Evolutionary conservation across 2,329 filamentous ascomycete genomes (phyloP).

Genomic region (Exophiala oligosperma): DNA sequence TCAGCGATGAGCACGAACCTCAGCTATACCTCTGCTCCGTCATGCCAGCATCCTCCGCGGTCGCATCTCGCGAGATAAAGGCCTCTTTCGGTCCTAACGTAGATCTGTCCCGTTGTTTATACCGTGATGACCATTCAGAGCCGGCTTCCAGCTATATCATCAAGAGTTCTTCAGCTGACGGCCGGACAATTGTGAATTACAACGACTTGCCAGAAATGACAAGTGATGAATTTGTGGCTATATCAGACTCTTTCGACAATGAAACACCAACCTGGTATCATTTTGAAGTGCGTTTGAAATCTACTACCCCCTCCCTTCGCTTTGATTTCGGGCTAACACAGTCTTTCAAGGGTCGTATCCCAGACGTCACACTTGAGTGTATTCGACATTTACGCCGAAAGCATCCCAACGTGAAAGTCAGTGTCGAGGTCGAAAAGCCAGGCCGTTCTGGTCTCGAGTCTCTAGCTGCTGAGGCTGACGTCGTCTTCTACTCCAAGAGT

Average conservation of each 20-base stretch:
- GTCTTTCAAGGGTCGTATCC: slow-evolving; percentile 58
- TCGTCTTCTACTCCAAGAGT: slow-evolving; percentile 70
- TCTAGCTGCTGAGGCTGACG: slow-evolving; percentile 63
- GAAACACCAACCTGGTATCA: slow-evolving; percentile 61
- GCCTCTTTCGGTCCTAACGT: slow-evolving; percentile 55
- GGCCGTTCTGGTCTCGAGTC: slow-evolving; percentile 58
- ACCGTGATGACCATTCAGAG: slow-evolving; percentile 54
- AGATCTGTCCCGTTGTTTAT: slow-evolving; percentile 59
- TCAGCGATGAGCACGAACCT: not conserved
- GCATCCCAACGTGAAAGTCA: slow-evolving; percentile 54
- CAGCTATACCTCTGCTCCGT: slow-evolving; percentile 43
- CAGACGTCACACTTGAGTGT: slow-evolving; percentile 60
- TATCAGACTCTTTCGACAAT: slow-evolving; percentile 42
- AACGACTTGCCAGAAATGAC: slow-evolving; percentile 70
- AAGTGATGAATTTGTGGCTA: slow-evolving; percentile 56
- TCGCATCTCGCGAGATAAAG: slow-evolving; percentile 54
- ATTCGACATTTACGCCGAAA: slow-evolving; percentile 51
- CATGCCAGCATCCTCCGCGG: slow-evolving; percentile 56
- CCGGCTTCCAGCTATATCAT: slow-evolving; percentile 71
- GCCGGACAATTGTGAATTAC: slow-evolving; percentile 70
- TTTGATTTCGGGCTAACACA: not conserved
- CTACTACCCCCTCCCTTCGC: slow-evolving; percentile 69
- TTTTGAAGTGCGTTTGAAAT: slow-evolving; percentile 68
- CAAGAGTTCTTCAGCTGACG: slow-evolving; percentile 58
- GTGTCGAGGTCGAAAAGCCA: slow-evolving; percentile 73